Evolutionary conservation across 257 asterid species (phyloP).

Genomic region (Solanum appendiculatum): DNA sequence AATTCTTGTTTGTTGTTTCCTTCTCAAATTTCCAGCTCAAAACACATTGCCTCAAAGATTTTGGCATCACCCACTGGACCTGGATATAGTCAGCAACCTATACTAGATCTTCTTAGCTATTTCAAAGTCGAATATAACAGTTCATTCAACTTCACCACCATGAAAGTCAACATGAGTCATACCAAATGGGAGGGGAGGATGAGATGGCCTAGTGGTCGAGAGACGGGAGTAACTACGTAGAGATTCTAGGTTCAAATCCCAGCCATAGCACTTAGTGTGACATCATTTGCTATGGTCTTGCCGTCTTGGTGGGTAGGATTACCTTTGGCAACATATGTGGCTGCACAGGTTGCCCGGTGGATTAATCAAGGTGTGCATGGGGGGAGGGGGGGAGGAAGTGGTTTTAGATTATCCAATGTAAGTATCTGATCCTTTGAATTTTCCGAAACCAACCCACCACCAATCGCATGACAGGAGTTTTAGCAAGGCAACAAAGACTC

Average conservation of each 20-base stretch:
- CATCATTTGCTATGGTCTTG: background rate
- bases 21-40: background rate
- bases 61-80: background rate
- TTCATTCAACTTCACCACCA: background rate
- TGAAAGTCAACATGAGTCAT: background rate
- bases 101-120: background rate
- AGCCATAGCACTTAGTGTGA: background rate
- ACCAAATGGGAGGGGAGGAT: background rate
- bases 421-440: background rate
- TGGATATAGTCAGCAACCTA: background rate
- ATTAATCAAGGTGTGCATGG: background rate
- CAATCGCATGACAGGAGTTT: background rate
- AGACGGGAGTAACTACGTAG: background rate
- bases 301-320: background rate
- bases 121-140: background rate
- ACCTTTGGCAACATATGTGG: background rate
- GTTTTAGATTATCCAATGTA: background rate
- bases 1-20: background rate
- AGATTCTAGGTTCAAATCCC: background rate
- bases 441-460: background rate
- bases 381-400: background rate
- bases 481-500: background rate
- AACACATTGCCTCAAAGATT: background rate
- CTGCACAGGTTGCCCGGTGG: background rate
- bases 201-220: background rate